These are phyloP conservation scores for Bromus sterilis DNA, from an alignment of 176 grass and related monocot genomes.

Conservation along the genomic window DNA sequence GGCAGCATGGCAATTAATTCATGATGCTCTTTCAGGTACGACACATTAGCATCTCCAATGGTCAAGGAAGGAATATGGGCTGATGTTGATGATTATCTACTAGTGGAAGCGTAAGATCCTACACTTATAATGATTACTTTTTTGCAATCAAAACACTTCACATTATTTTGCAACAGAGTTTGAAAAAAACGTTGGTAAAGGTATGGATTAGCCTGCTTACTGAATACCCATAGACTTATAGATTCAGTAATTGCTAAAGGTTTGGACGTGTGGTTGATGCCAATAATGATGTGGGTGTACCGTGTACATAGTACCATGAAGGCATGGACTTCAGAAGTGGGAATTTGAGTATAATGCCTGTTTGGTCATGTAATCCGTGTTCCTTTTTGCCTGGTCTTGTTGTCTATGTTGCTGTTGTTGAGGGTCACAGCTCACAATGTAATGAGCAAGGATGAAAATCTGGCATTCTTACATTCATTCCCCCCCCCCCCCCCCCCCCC, in stretches of 20 bases:
- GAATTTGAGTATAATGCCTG: not conserved
- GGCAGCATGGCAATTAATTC: not conserved
- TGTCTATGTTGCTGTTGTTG: not conserved
- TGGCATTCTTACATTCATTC: not conserved
- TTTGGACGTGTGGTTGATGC: not conserved
- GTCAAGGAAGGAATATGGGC: constrained; percentile 52
- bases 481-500: too few relatives aligned
- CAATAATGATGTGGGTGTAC: not conserved
- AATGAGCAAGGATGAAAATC: not conserved
- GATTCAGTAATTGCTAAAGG: not conserved
- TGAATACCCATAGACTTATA: not conserved
- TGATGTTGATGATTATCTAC: constrained; percentile 61
- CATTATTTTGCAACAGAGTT: not conserved
- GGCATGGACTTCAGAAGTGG: not conserved
- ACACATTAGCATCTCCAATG: constrained; percentile 55
- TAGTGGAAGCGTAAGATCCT: constrained; percentile 63
- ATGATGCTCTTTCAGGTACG: constrained; percentile 43
- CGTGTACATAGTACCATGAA: not conserved
- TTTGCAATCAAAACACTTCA: not conserved
- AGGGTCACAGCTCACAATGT: not conserved
- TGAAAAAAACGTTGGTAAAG: not conserved
- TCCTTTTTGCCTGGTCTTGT: not conserved
- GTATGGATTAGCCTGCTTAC: not conserved
- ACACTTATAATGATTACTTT: not conserved
- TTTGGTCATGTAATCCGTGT: not conserved